Percentiles rank a stretch among this genome's conserved stretches.
Conservation (phyloP, 495 filamentous ascomycete species). For the Penicillium atrosanguineum region DNA sequence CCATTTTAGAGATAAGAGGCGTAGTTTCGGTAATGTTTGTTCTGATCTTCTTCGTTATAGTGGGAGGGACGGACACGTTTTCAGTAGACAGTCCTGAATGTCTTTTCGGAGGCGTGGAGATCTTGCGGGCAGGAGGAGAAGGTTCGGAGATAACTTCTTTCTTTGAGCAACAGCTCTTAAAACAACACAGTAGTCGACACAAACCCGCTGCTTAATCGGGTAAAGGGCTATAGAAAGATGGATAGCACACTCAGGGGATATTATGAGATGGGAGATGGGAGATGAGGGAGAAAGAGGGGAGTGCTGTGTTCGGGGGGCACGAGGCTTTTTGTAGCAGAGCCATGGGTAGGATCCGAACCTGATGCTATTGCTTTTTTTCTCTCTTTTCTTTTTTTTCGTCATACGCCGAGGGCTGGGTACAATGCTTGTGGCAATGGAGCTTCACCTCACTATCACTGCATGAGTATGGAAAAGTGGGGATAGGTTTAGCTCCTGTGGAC, state of each 20-base stretch:
- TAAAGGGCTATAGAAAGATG: constrained; percentile 1
- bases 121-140: constrained; percentile 12
- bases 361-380: not conserved
- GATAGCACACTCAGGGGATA: not conserved
- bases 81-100: not conserved
- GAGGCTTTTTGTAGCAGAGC: constrained; percentile 2
- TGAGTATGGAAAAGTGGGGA: constrained; percentile 9
- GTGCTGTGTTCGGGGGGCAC: not conserved
- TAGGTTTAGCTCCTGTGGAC: constrained; percentile 15
- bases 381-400: not conserved
- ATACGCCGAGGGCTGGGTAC: not conserved
- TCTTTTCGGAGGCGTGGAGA: not conserved
- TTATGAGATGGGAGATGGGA: not conserved
- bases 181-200: constrained; percentile 20
- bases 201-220: constrained; percentile 15
- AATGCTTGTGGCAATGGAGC: constrained; percentile 2
- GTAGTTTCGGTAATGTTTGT: not conserved
- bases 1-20: constrained; percentile 13
- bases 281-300: constrained; percentile 1
- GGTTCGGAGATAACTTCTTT: constrained; percentile 11
- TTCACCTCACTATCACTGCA: constrained; percentile 3
- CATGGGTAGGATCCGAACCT: not conserved
- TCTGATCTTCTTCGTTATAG: not conserved
- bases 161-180: constrained; percentile 24
- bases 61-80: constrained; percentile 9